A percentile compares a stretch with the other conserved stretches of the same genome.
Conservation (phyloP, 1,284 basidiomycete genomes). For the Serendipita sp. region DNA sequence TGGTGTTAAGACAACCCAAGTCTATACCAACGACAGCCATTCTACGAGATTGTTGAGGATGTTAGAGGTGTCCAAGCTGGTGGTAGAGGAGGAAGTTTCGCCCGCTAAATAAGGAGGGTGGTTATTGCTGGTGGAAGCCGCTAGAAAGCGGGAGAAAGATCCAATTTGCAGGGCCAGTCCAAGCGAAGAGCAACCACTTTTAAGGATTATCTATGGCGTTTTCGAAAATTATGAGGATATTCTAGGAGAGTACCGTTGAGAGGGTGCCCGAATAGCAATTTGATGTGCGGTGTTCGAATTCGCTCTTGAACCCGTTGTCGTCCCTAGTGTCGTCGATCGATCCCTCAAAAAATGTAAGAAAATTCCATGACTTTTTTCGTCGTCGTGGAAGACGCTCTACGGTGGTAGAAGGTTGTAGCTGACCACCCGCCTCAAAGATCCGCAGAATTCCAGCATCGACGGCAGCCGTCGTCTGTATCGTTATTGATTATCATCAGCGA, state of each 20-base stretch:
- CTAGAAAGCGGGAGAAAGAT: too few relatives aligned
- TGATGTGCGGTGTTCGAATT: background rate
- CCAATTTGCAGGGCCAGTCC: too few relatives aligned
- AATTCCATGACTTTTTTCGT: background rate
- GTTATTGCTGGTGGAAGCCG: too few relatives aligned
- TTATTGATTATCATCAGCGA: slow-evolving; percentile 7
- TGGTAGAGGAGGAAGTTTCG: too few relatives aligned
- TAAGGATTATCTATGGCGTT: too few relatives aligned
- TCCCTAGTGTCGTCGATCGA: background rate
- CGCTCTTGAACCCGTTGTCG: background rate
- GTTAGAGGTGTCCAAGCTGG: background rate
- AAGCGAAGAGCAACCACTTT: too few relatives aligned
- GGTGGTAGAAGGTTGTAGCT: background rate
- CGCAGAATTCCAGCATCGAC: background rate
- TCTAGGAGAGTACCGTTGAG: too few relatives aligned
- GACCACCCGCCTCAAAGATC: background rate
- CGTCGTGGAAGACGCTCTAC: background rate
- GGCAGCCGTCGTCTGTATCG: background rate
- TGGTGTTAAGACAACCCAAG: slow-evolving; percentile 76
- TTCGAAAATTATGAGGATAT: too few relatives aligned
- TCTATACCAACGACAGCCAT: slow-evolving; percentile 88
- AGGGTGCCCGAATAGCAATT: too few relatives aligned
- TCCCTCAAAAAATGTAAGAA: slow-evolving; percentile 4
- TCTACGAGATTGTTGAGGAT: background rate
- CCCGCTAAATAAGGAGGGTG: too few relatives aligned